Conservation (phyloP, 106 monocot species). For the Dactylorhiza incarnata region DNA sequence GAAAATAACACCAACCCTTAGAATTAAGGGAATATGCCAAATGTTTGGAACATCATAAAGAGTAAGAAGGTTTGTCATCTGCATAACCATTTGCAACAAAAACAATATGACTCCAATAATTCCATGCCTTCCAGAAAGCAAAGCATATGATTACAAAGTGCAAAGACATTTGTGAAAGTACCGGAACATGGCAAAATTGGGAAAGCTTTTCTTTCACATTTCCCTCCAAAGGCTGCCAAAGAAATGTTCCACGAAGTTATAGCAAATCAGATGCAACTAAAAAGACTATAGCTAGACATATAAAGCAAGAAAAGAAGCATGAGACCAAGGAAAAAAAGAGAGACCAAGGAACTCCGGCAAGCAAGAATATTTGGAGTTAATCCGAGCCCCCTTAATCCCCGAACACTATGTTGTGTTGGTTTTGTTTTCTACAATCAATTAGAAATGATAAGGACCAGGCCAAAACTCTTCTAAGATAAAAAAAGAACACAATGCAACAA, state of each 20-base stretch:
- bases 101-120: not conserved
- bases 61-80: conserved; percentile 68
- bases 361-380: conserved; percentile 66
- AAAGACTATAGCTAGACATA: not conserved
- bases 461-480: not conserved
- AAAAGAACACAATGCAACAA: not conserved
- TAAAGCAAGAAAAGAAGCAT: not conserved
- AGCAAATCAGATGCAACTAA: not conserved
- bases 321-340: not conserved
- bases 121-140: not conserved
- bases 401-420: conserved; percentile 72
- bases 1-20: conserved; percentile 50
- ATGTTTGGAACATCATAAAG: conserved; percentile 93
- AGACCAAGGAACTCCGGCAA: conserved; percentile 65
- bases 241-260: not conserved
- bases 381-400: conserved; percentile 50
- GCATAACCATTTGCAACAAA: conserved; percentile 15
- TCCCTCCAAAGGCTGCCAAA: conserved; percentile 45
- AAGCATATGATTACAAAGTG: not conserved
- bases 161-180: conserved; percentile 11
- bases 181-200: conserved; percentile 68
- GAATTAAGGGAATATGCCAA: conserved; percentile 84
- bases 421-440: conserved; percentile 55
- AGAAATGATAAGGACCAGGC: not conserved
- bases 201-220: conserved; percentile 70